These are phyloP conservation scores for Arxiozyma slooffiae DNA, from an alignment of 1,139 yeast genomes.

Conservation along the genomic window DNA sequence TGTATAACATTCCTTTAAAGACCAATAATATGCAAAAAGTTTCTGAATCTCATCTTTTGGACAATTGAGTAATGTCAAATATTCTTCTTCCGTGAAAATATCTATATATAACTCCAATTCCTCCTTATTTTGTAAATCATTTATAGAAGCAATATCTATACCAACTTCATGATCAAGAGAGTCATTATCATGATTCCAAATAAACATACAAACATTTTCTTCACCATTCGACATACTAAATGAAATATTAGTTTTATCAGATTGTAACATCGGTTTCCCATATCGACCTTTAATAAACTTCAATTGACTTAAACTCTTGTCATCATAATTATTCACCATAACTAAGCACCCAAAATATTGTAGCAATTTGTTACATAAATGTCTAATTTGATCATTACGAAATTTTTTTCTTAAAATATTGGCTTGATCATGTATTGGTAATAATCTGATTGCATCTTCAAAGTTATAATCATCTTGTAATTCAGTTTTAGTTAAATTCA, in stretches of 20 bases:
- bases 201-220: slow-evolving; percentile 35
- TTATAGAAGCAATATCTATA: slow-evolving; percentile 50
- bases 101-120: slow-evolving; percentile 39
- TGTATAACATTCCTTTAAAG: slow-evolving; percentile 61
- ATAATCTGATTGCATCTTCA: slow-evolving; percentile 33
- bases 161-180: slow-evolving; percentile 35
- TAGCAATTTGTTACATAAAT: slow-evolving; percentile 29
- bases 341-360: slow-evolving; percentile 27
- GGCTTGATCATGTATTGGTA: slow-evolving; percentile 34
- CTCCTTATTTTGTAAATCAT: slow-evolving; percentile 32
- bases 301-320: slow-evolving; percentile 12
- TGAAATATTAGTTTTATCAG: slow-evolving; percentile 34
- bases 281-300: slow-evolving; percentile 21
- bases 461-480: slow-evolving; percentile 24
- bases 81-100: slow-evolving; percentile 42
- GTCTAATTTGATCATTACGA: slow-evolving; percentile 20
- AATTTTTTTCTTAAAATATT: slow-evolving; percentile 31
- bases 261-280: slow-evolving; percentile 38
- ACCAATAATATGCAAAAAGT: slow-evolving; percentile 53
- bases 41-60: slow-evolving; percentile 5
- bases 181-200: slow-evolving; percentile 28
- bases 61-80: slow-evolving; percentile 23
- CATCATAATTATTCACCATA: not conserved
- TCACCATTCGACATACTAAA: slow-evolving; percentile 50
- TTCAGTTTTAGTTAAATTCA: slow-evolving; percentile 8